These are phyloP conservation scores for Apiotrichum sp. DNA, from an alignment of 1,284 basidiomycete genomes.

Conservation along the genomic window DNA sequence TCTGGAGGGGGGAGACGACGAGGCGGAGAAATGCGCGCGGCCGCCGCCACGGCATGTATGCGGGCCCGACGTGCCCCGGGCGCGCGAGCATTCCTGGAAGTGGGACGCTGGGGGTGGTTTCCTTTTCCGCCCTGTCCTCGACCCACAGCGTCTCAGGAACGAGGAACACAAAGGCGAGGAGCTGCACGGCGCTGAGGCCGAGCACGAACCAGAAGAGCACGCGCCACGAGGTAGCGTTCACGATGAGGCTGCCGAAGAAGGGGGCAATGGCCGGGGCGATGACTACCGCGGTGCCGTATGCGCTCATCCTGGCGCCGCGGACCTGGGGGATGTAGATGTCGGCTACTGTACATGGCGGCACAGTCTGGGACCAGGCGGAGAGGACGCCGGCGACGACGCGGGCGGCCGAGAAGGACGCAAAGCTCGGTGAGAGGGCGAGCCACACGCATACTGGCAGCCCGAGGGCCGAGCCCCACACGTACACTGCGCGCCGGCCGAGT, in stretches of 20 bases:
- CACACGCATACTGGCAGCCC: constrained; percentile 40
- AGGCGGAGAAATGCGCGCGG: constrained; percentile 31
- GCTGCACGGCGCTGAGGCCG: constrained; percentile 23
- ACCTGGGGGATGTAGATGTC: constrained; percentile 34
- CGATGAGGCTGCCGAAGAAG: constrained; percentile 37
- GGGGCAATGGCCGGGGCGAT: constrained; percentile 39
- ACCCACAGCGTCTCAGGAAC: constrained; percentile 43
- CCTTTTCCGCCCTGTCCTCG: not conserved
- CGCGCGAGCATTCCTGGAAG: not conserved
- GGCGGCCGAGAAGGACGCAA: constrained; percentile 21
- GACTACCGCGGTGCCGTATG: constrained; percentile 29
- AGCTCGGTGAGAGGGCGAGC: constrained; percentile 29
- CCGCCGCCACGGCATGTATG: constrained; percentile 41
- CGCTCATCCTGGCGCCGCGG: constrained; percentile 37
- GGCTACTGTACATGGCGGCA: constrained; percentile 28
- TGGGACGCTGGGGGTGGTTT: not conserved
- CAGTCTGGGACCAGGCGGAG: constrained; percentile 24
- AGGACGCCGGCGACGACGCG: constrained; percentile 26
- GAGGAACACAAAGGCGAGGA: constrained; percentile 23
- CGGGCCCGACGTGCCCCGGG: constrained; percentile 18
- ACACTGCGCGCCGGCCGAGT: constrained; percentile 38
- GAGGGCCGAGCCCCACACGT: constrained; percentile 37
- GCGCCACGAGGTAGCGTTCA: constrained; percentile 26
- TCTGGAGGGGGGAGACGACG: constrained; percentile 32
- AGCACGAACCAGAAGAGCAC: constrained; percentile 40